phyloP scores from a whole-genome alignment of 768 basidiomycete genomes.

The Filobasidium wieringae region DNA sequence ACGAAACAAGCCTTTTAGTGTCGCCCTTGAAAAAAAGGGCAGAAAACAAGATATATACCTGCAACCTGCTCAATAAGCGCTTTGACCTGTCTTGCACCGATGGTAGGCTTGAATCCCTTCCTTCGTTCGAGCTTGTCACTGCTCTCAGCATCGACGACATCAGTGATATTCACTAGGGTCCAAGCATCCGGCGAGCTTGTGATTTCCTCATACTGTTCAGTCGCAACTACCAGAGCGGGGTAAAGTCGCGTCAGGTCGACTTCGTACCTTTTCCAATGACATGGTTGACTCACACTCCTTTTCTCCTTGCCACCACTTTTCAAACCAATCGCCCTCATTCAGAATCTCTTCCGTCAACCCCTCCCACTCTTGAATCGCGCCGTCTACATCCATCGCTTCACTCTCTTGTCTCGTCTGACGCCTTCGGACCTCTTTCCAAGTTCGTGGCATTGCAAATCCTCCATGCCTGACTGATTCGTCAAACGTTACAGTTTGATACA shows the following conservation, averaged over 20 bases:
- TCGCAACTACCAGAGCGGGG: conserved; percentile 51
- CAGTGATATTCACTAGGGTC: conserved; percentile 58
- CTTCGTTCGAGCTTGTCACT: conserved; percentile 25
- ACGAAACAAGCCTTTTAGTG: background rate
- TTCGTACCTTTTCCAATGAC: no score
- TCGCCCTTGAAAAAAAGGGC: background rate
- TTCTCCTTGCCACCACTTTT: conserved; percentile 80
- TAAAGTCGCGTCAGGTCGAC: background rate
- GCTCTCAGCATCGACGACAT: conserved; percentile 44
- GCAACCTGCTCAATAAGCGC: conserved; percentile 84
- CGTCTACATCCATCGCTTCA: background rate
- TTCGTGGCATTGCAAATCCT: conserved; percentile 52
- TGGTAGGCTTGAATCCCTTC: conserved; percentile 55
- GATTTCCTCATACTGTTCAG: conserved; percentile 74
- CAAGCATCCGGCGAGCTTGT: conserved; percentile 74
- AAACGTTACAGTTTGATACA: conserved; percentile 81
- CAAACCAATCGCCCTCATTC: conserved; percentile 76
- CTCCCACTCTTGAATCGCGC: conserved; percentile 46
- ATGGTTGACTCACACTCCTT: conserved; percentile 59
- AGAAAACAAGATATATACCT: conserved; percentile 43
- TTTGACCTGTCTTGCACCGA: conserved; percentile 70
- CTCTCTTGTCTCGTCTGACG: background rate
- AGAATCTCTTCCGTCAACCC: conserved; percentile 74
- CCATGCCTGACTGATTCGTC: conserved; percentile 65
- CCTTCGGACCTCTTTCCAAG: conserved; percentile 8